Evolutionary conservation across 257 asterid species (phyloP), one percentile per base, ranked within the genome.

Genomic region (Thymus mandschuricus): DNA sequence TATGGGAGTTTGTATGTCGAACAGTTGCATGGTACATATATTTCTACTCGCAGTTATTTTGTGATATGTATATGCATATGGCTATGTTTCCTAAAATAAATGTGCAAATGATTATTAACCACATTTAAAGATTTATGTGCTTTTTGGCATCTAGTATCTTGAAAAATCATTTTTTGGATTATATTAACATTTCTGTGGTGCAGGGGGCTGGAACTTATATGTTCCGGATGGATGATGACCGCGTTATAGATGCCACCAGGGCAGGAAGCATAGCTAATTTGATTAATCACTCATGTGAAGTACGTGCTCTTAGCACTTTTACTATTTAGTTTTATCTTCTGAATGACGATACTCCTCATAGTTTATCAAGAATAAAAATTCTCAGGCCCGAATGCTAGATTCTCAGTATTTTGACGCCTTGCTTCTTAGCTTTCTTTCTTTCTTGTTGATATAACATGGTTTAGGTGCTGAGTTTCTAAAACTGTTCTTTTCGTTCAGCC

Each of bases 201-300:
- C 91, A 95, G 99, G 99, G 99, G 71, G 99, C 99, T 81, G 99
- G 99, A 76, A 95, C 99, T 38, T 95, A 95, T 80, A 92, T 95
- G 99, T 95, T 95, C 61, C 86, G 98, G 60, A 83, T 95, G 70
- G 96, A 89, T 78, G 98, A 92, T 73, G 86, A 86, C 59, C 94
- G 92, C 68, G 99, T 95, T 34, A 84, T 92, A 69, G 99, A 95
- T 81, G 99, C 99, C 72, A 95, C 99, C 81, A 87, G 88, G 77
- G 96, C 96, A 0, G 99, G 99, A 74, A 88, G 99, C 83, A 95
- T 92, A 45, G 99, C 98, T 30, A 97, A 95, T 77, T 81, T 95
- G 89, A 92, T 95, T 69, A 95, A 95, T 81, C 99, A 95, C 83
- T 89, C 99, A 27, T 95, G 99, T 62, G 99, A 95, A 58, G 99